Evolutionary conservation across 2,329 filamentous ascomycete genomes (phyloP).

Genomic region (Ophiostoma tasmaniense): DNA sequence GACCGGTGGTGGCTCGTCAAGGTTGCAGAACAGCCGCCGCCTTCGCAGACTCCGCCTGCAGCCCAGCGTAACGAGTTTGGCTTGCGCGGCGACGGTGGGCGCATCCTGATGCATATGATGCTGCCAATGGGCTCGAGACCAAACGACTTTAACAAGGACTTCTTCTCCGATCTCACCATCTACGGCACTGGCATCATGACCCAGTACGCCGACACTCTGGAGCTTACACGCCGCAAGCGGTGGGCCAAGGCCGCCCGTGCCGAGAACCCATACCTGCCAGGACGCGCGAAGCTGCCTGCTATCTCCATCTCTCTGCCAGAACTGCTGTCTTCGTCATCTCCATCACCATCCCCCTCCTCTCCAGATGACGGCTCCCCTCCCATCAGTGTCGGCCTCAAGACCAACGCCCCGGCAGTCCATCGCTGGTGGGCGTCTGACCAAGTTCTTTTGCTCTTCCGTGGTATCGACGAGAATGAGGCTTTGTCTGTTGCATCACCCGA

Average conservation of each 20-base stretch:
- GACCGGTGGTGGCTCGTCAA: conserved; percentile 74
- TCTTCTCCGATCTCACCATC: conserved; percentile 45
- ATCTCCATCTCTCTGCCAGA: conserved; percentile 43
- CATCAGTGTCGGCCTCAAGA: neutral
- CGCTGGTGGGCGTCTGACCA: conserved; percentile 50
- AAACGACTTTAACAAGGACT: conserved; percentile 38
- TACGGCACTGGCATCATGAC: conserved; percentile 44
- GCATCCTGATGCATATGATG: conserved; percentile 18
- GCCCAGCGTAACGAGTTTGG: neutral
- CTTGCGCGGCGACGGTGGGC: conserved; percentile 15
- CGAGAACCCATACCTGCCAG: conserved; percentile 33
- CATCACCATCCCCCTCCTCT: neutral
- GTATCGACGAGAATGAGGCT: conserved; percentile 31
- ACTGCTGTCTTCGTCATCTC: conserved; percentile 24
- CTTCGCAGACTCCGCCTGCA: neutral
- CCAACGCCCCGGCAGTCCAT: neutral
- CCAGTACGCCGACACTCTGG: conserved; percentile 41
- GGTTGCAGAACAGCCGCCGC: conserved; percentile 38
- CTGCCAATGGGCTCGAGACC: conserved; percentile 29
- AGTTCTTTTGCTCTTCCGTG: conserved; percentile 50
- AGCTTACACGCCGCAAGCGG: conserved; percentile 38
- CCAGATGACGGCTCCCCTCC: neutral
- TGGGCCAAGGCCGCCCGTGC: conserved; percentile 30
- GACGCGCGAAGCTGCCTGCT: conserved; percentile 39
- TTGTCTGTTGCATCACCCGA: neutral